Base-by-base conservation (phyloP, 1,139 yeast species). In the Torulaspora globosa region DNA sequence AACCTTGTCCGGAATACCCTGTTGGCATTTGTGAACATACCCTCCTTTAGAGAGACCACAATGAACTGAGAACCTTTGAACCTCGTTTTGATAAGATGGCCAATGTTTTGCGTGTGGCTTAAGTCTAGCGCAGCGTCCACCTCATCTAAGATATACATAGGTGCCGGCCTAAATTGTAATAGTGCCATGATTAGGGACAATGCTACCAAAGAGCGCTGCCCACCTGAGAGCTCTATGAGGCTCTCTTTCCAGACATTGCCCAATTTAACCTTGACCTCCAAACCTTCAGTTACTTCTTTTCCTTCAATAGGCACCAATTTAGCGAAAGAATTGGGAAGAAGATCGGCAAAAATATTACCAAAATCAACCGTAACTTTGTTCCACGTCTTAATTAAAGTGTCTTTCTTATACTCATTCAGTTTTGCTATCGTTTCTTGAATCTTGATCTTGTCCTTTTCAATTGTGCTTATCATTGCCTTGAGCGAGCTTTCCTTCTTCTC, bases 101-200 rank as follows among this genome's bases (percentile, higher is more conserved):
- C 99, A 60, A 94, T 92, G 60, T 92, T 92, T 66, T 94, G 97
- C 1, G 99, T 94, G 65, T 94, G 99, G 45, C 95, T 87, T 53
- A 90, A 76, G 72, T 94, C 99, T 54, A 94, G 75, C 1, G 99
- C 99, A 1, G 99, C 98, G 69, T 92, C 98, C 31, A 92, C 97
- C 68, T 92, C 98, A 68, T 92, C 98, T 49, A 92, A 72, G 58
- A 92, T 90, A 64, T 92, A 92, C 96, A 92, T 87, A 9, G 98
- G 98, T 0, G 98, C 97, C 1, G 98, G 98, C 65, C 89, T 88
- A 72, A 87, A 90, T 65, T 90, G 96, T 46, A 92, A 72, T 50
- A 92, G 71, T 0, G 97, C 96, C 79, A 90, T 76, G 55, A 90
- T 90, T 58, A 92, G 72, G 2, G 97, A 86, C 42, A 92, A 70